Base-by-base conservation (phyloP, 2,329 filamentous ascomycete species). In the Epichloe bromicola region DNA sequence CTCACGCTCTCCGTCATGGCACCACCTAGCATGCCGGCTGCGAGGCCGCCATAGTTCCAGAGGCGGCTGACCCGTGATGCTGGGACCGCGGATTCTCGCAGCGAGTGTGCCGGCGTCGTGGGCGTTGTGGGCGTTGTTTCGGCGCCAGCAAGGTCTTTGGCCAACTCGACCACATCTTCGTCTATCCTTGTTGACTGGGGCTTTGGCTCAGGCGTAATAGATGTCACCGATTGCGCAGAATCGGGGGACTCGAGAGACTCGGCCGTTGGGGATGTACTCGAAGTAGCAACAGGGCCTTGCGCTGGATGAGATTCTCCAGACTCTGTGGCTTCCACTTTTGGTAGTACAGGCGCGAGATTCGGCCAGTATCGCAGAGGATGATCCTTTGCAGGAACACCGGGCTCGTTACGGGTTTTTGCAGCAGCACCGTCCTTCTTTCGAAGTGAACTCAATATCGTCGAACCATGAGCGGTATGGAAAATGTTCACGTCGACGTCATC, bases 21-120 rank as follows among this genome's bases (percentile, higher is more conserved):
- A 1, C 93, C 93, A 60, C 94, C 87, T 7, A 95, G 82, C 90
- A 98, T 95, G 45, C 91, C 94, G 1, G 89, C 91, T 26, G 89
- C 93, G 5, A 98, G 76, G 0, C 93, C 89, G 51, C 88, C 80
- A 63, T 97, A 98, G 67, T 98, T 94, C 87, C 91, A 96, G 23
- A 98, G 71, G 51, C 93, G 79, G 42, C 90, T 85, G 48, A 98
- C 69, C 4, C 93, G 82, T 7, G 89, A 88, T 0, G 93, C 86
- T 1, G 93, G 93, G 0, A 98, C 90, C 55, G 82, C 83, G 10
- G 93, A 98, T 62, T 97, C 91, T 51, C 85, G 78, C 64, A 98
- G 81, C 54, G 85, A 74, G 61, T 94, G 88, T 34, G 60, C 53
- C 48, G 63, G 56, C 30, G 63, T 53, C 30, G 50, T 38, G n/a